Conservation (phyloP, 1,284 basidiomycete species). For the Crocinoboletus sp. region DNA sequence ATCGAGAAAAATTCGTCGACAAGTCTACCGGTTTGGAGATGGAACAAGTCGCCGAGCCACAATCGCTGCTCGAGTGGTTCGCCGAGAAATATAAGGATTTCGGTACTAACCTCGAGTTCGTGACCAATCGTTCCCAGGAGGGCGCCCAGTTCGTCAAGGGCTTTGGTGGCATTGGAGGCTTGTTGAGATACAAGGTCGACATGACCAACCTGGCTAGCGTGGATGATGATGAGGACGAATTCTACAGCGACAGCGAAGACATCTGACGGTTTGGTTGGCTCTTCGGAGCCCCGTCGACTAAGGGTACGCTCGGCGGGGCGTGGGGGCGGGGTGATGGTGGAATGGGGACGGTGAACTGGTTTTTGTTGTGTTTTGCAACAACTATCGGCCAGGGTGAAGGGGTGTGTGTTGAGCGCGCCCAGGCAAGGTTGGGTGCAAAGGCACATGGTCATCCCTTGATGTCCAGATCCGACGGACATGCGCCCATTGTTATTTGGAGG, state of each 20-base stretch:
- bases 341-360: slow-evolving; percentile 1
- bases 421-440: slow-evolving; percentile 7
- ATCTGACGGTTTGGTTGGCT: slow-evolving; percentile 84
- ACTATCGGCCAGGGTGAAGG: slow-evolving; percentile 1
- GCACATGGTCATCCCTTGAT: slow-evolving; percentile 1
- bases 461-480: slow-evolving; percentile 15
- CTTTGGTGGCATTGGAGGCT: slow-evolving; percentile 96
- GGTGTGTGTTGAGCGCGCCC: slow-evolving; percentile 6
- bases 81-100: slow-evolving; percentile 99
- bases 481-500: slow-evolving; percentile 19
- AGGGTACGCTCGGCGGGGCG: slow-evolving; percentile 57
- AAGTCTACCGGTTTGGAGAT: slow-evolving; percentile 94
- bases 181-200: slow-evolving; percentile 95
- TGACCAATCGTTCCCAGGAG: slow-evolving; percentile 91
- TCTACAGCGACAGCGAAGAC: slow-evolving; percentile 75
- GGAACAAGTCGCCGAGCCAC: slow-evolving; percentile 82
- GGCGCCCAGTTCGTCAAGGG: slow-evolving; percentile 99
- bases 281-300: slow-evolving; percentile 62
- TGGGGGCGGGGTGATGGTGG: slow-evolving; percentile 34
- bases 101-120: slow-evolving; percentile 90
- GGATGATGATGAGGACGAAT: slow-evolving; percentile 55
- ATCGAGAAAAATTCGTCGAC: slow-evolving; percentile 93
- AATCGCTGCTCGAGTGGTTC: slow-evolving; percentile 94
- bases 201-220: slow-evolving; percentile 77
- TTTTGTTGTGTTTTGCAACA: slow-evolving; percentile 8